These are phyloP conservation scores for Candida takata DNA, from an alignment of 805 yeast genomes.

Conservation along the genomic window DNA sequence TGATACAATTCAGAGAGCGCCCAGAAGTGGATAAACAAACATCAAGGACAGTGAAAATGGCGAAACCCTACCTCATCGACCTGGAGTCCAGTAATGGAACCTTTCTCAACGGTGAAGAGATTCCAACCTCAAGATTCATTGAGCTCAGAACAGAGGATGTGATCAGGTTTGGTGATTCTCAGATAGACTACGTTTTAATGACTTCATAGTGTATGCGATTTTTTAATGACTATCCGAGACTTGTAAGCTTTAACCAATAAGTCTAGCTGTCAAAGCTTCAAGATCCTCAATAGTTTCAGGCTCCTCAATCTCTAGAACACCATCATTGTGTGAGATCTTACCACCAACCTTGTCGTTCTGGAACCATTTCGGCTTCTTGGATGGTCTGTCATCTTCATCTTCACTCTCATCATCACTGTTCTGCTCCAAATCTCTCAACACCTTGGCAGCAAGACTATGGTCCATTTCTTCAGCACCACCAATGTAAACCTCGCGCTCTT, in stretches of 20 bases:
- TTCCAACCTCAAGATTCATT: conserved; percentile 35
- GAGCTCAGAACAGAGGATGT: conserved; percentile 36
- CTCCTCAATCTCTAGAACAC: conserved; percentile 64
- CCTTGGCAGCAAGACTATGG: conserved; percentile 28
- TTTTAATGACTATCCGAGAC: background rate
- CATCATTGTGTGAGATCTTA: conserved; percentile 19
- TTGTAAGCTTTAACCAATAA: conserved; percentile 12
- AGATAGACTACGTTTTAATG: conserved; percentile 23
- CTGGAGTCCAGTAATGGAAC: conserved; percentile 44
- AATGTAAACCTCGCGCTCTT: conserved; percentile 16
- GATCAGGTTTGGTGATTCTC: conserved; percentile 31
- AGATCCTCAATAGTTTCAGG: conserved; percentile 91
- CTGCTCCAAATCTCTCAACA: conserved; percentile 25
- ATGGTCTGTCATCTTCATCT: conserved; percentile 22
- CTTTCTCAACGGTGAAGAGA: conserved; percentile 30
- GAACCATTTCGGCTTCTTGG: conserved; percentile 31
- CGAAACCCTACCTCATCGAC: conserved; percentile 37
- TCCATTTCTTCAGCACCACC: conserved; percentile 30
- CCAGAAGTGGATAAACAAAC: conserved; percentile 1
- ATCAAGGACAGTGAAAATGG: conserved; percentile 4
- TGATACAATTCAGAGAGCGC: conserved; percentile 34
- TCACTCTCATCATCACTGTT: conserved; percentile 20
- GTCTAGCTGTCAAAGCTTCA: conserved; percentile 71
- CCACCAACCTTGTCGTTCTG: conserved; percentile 29
- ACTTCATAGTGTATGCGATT: background rate